Evolutionary conservation across 495 filamentous ascomycete genomes (phyloP).

Genomic region (Monascus purpureus): DNA sequence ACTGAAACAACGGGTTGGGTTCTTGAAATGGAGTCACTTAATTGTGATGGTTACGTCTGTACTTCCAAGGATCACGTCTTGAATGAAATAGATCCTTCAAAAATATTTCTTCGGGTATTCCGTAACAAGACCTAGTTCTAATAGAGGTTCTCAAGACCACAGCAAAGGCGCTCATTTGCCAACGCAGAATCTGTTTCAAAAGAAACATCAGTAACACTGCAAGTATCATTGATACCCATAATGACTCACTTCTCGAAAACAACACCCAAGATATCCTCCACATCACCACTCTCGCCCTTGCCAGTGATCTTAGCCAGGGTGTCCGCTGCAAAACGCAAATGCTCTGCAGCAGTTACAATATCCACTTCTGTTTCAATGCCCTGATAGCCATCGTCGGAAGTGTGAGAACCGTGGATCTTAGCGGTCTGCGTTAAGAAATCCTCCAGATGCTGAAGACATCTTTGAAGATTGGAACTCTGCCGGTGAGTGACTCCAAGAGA

Average conservation of each 20-base stretch:
- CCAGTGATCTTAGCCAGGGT: conserved; percentile 78
- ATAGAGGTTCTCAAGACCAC: too few relatives aligned
- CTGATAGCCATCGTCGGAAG: conserved; percentile 16
- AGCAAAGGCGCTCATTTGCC: too few relatives aligned
- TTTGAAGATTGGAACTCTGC: conserved; percentile 65
- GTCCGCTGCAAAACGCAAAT: conserved; percentile 68
- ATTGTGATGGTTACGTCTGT: too few relatives aligned
- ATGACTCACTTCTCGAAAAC: conserved; percentile 83
- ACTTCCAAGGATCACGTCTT: too few relatives aligned
- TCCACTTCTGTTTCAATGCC: conserved; percentile 40
- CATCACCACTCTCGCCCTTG: conserved; percentile 72
- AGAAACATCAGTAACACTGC: conserved; percentile 9
- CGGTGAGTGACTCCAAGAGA: conserved; percentile 83
- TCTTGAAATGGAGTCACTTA: too few relatives aligned
- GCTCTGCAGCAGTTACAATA: conserved; percentile 89
- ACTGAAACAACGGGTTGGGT: too few relatives aligned
- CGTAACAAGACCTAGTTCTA: too few relatives aligned
- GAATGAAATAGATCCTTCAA: too few relatives aligned
- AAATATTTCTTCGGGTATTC: too few relatives aligned
- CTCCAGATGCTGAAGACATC: conserved; percentile 54
- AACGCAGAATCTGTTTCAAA: conserved; percentile 46
- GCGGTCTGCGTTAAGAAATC: conserved; percentile 43
- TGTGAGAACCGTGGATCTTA: conserved; percentile 1
- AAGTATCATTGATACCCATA: conserved; percentile 3
- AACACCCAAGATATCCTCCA: conserved; percentile 92